Evolutionary conservation across 257 asterid genomes (phyloP).

Genomic region (Catharanthus roseus): DNA sequence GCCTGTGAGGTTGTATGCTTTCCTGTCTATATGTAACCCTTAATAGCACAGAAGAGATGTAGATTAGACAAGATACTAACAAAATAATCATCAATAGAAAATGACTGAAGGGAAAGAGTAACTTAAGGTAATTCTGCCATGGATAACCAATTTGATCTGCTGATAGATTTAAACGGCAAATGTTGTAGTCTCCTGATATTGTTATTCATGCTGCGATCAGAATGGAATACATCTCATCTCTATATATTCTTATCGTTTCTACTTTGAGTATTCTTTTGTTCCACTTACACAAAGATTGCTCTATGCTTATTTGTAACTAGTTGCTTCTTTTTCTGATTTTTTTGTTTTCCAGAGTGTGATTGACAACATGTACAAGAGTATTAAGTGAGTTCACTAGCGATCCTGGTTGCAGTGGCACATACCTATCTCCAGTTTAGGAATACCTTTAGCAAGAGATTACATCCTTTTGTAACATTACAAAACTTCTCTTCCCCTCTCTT

Average conservation of each 20-base stretch:
- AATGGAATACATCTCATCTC: too few species aligned
- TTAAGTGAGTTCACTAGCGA: conserved; percentile 34
- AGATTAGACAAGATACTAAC: neutral
- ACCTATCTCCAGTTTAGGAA: neutral
- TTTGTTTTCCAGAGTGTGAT: conserved; percentile 50
- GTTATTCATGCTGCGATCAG: neutral
- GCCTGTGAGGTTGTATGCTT: neutral
- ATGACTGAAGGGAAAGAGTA: neutral
- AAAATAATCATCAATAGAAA: too few species aligned
- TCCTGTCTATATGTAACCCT: neutral
- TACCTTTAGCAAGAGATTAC: neutral
- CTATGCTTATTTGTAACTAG: too few species aligned
- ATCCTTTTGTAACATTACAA: neutral
- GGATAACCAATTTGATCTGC: neutral
- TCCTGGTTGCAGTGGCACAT: neutral
- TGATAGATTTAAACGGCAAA: too few species aligned
- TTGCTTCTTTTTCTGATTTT: neutral
- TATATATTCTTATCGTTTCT: neutral
- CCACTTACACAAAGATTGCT: neutral
- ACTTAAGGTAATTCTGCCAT: neutral
- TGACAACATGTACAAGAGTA: conserved; percentile 67
- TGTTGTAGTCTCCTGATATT: neutral
- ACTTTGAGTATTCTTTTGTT: neutral
- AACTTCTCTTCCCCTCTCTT: neutral
- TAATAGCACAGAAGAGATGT: too few species aligned